Percentiles rank a stretch among this genome's conserved stretches.
Evolutionary conservation across 108 stramenopile species (phyloP).

Genomic region (Asterionellopsis glacialis): DNA sequence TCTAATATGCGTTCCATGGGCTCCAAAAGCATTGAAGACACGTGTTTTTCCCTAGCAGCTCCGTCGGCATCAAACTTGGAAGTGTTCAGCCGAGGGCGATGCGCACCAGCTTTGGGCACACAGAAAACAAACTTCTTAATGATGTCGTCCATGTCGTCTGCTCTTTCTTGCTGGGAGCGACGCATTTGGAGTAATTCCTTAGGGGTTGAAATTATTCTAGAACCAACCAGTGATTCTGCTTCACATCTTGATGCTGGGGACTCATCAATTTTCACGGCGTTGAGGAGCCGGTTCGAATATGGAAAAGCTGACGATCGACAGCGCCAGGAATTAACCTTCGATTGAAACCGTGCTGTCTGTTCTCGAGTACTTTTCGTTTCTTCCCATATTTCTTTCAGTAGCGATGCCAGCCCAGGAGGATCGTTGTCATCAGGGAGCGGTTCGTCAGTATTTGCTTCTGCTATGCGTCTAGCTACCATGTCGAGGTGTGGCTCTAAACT

Average conservation of each 20-base stretch:
- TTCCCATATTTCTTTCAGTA: slow-evolving; percentile 31
- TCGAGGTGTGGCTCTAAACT: slow-evolving; percentile 20
- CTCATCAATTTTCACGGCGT: slow-evolving; percentile 34
- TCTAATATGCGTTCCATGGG: slow-evolving; percentile 43
- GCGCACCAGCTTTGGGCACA: slow-evolving; percentile 65
- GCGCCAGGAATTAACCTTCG: slow-evolving; percentile 41
- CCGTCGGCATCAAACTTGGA: slow-evolving; percentile 6
- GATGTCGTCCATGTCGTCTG: slow-evolving; percentile 45
- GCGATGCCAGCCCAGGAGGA: slow-evolving; percentile 29
- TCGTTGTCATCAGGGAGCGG: slow-evolving; percentile 16
- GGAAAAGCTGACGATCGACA: slow-evolving; percentile 48
- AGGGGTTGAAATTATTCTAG: slow-evolving; percentile 51
- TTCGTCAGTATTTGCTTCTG: slow-evolving; percentile 14
- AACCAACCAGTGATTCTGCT: slow-evolving; percentile 25
- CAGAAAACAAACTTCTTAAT: slow-evolving; percentile 75
- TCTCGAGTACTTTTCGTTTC: slow-evolving; percentile 17
- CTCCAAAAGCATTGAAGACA: slow-evolving; percentile 21
- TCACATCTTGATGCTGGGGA: slow-evolving; percentile 25
- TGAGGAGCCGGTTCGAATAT: slow-evolving; percentile 30
- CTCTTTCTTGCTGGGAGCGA: slow-evolving; percentile 46
- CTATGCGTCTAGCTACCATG: slow-evolving; percentile 17
- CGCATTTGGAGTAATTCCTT: slow-evolving; percentile 52
- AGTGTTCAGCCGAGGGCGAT: slow-evolving; percentile 11
- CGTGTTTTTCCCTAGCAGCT: background rate
- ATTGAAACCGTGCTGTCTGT: slow-evolving; percentile 32